phyloP scores from a whole-genome alignment of 331 rosid species.

The Quercus lobata region DNA sequence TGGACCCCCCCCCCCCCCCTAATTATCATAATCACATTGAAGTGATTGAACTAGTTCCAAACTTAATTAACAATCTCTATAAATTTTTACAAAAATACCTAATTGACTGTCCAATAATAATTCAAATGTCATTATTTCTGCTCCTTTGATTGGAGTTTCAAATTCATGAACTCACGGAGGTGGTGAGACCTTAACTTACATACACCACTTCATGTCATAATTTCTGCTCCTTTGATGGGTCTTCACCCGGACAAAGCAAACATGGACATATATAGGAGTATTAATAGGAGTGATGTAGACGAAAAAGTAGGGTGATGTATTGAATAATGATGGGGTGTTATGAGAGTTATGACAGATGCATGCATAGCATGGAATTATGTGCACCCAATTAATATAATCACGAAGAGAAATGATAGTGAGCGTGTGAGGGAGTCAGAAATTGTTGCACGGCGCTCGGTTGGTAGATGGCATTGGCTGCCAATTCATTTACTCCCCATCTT shows the following conservation, averaged over 20 bases:
- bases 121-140: too few species aligned
- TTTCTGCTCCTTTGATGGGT: slow-evolving; percentile 2
- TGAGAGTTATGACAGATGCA: not conserved
- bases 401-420: not conserved
- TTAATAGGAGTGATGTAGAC: slow-evolving; percentile 2
- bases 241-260: slow-evolving; percentile 20
- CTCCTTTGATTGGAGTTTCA: too few species aligned
- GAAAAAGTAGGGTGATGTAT: slow-evolving; percentile 8
- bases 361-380: slow-evolving; percentile 14
- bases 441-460: slow-evolving; percentile 6
- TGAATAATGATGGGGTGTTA: slow-evolving; percentile 17
- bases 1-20: too few species aligned
- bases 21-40: too few species aligned
- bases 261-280: not conserved
- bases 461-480: slow-evolving; percentile 22
- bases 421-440: slow-evolving; percentile 8
- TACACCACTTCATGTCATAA: too few species aligned
- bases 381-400: slow-evolving; percentile 19
- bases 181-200: too few species aligned
- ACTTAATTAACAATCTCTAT: too few species aligned
- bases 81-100: too few species aligned
- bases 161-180: too few species aligned
- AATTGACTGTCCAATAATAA: too few species aligned
- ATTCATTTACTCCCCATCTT: slow-evolving; percentile 5
- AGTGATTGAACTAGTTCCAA: too few species aligned